A percentile compares a stretch with the other conserved stretches of the same genome.
Evolutionary conservation across 2,329 filamentous ascomycete species (phyloP).

Genomic region (Phialophora verrucosa): DNA sequence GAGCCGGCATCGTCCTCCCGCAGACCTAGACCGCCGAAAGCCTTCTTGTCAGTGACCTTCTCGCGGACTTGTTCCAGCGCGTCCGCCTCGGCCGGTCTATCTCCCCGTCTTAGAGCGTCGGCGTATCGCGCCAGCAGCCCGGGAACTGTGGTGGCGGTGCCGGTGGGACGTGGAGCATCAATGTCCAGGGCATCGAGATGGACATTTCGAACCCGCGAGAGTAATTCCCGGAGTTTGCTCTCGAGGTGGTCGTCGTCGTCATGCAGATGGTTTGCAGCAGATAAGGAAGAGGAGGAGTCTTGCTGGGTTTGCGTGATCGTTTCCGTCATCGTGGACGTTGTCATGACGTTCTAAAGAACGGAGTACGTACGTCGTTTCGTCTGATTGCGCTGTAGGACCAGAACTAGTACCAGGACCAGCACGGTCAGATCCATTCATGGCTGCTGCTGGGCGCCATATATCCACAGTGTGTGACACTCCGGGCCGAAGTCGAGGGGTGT

Average conservation of each 20-base stretch:
- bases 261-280: neutral
- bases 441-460: too few relatives aligned
- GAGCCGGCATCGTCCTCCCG: neutral
- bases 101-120: conserved; percentile 6
- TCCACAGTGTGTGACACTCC: too few relatives aligned
- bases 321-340: conserved; percentile 8
- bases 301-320: conserved; percentile 11
- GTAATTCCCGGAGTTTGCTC: conserved; percentile 14
- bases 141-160: neutral
- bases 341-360: neutral
- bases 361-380: too few relatives aligned
- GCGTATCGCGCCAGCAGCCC: conserved; percentile 15
- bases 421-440: too few relatives aligned
- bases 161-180: neutral
- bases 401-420: too few relatives aligned
- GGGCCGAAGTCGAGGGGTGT: too few relatives aligned
- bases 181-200: neutral
- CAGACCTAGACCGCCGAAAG: conserved; percentile 32
- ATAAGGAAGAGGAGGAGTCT: too few relatives aligned
- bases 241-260: conserved; percentile 2
- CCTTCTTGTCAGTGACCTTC: conserved; percentile 26
- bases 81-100: conserved; percentile 21
- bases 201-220: conserved; percentile 16
- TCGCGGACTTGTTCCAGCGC: conserved; percentile 26
- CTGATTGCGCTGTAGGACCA: too few relatives aligned